Percentiles rank a stretch among this genome's conserved stretches.
Conservation (phyloP, 2,329 filamentous ascomycete species). For the Ascocoryne sarcoides region DNA sequence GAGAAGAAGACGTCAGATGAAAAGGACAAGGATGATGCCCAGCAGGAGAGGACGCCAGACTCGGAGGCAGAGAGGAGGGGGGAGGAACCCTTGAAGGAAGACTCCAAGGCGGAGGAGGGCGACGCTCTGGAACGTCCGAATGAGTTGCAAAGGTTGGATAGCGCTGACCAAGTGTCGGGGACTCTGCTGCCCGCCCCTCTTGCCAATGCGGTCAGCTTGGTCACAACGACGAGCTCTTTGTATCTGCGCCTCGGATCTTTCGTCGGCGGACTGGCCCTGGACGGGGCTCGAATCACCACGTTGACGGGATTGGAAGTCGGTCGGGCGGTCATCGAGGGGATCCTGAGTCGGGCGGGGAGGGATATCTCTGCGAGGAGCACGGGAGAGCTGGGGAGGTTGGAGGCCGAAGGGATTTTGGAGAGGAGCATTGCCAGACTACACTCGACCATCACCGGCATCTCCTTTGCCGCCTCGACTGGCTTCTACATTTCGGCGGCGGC, state of each 20-base stretch:
- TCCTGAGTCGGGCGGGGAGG: slow-evolving; percentile 29
- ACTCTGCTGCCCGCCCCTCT: slow-evolving; percentile 50
- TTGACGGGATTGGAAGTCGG: slow-evolving; percentile 31
- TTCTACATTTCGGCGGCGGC: slow-evolving; percentile 50
- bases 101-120: too few species aligned
- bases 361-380: slow-evolving; percentile 28
- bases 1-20: neutral
- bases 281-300: slow-evolving; percentile 31
- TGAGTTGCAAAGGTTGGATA: too few species aligned
- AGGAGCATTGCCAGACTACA: slow-evolving; percentile 48
- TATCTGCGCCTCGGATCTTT: slow-evolving; percentile 31
- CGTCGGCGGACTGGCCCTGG: slow-evolving; percentile 30
- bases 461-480: slow-evolving; percentile 53
- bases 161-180: neutral
- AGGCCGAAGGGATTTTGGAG: slow-evolving; percentile 49
- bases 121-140: too few species aligned
- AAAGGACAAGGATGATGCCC: too few species aligned
- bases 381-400: slow-evolving; percentile 37
- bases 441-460: slow-evolving; percentile 46
- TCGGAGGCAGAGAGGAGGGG: too few species aligned
- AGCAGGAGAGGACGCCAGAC: too few species aligned
- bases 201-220: slow-evolving; percentile 50
- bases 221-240: slow-evolving; percentile 50
- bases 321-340: slow-evolving; percentile 30
- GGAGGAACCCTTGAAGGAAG: too few species aligned